These are phyloP conservation scores for Aureobasidium sp. DNA, from an alignment of 2,329 filamentous ascomycete species.

Conservation along the genomic window DNA sequence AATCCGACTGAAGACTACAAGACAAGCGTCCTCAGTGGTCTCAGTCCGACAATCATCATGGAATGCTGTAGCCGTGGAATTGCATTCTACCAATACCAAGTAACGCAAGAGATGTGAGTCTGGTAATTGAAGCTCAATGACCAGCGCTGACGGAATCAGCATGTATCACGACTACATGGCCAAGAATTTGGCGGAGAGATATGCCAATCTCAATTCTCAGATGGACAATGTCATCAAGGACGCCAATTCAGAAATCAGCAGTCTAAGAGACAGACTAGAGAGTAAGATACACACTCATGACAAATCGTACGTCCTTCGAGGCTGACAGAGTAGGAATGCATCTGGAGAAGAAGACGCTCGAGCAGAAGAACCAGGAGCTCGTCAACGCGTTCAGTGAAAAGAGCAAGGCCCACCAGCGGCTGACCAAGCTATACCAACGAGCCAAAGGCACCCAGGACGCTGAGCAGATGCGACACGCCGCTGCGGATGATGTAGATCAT, in stretches of 20 bases:
- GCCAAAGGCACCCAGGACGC: constrained; percentile 25
- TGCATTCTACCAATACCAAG: constrained; percentile 82
- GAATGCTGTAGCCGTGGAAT: constrained; percentile 76
- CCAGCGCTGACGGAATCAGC: constrained; percentile 33
- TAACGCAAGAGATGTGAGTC: constrained; percentile 69
- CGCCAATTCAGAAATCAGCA: constrained; percentile 65
- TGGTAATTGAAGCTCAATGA: neutral
- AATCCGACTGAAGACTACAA: constrained; percentile 86
- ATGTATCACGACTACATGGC: constrained; percentile 71
- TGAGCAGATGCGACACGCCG: constrained; percentile 43
- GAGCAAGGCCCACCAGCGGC: constrained; percentile 59
- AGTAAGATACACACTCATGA: constrained; percentile 38
- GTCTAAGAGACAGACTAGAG: constrained; percentile 57
- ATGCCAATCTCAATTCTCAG: constrained; percentile 54
- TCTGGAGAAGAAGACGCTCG: constrained; percentile 55
- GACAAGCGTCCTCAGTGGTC: constrained; percentile 72
- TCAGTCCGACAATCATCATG: constrained; percentile 75
- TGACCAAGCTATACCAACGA: constrained; percentile 43
- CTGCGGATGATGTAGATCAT: constrained; percentile 46
- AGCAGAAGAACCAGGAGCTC: constrained; percentile 67
- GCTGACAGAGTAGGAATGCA: constrained; percentile 44
- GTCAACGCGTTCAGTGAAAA: constrained; percentile 62
- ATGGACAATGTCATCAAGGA: constrained; percentile 69
- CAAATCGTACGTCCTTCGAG: neutral
- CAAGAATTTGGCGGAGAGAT: constrained; percentile 67